phyloP scores from a whole-genome alignment of 1,139 yeast species.

The Candida gigantensis region DNA sequence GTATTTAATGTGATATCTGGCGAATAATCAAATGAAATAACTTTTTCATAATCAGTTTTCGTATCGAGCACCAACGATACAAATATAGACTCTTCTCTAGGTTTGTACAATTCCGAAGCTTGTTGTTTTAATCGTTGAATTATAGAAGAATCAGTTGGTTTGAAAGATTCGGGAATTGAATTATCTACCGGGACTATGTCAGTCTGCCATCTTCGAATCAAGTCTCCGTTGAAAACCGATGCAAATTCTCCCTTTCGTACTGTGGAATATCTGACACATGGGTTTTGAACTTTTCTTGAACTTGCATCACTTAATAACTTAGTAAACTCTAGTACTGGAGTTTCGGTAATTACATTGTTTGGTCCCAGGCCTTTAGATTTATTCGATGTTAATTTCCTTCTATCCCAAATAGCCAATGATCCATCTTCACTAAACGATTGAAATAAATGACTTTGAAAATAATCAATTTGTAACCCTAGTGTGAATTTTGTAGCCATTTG shows the following conservation, averaged over 20 bases:
- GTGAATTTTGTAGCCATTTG: slow-evolving; percentile 80
- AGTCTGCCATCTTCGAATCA: slow-evolving; percentile 79
- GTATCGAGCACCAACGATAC: slow-evolving; percentile 77
- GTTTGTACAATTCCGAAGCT: slow-evolving; percentile 37
- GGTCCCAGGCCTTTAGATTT: slow-evolving; percentile 17
- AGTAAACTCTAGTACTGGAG: slow-evolving; percentile 67
- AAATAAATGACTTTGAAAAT: slow-evolving; percentile 61
- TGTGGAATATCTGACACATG: slow-evolving; percentile 72
- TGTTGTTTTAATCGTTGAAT: slow-evolving; percentile 35
- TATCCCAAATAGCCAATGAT: slow-evolving; percentile 83
- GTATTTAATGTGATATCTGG: slow-evolving; percentile 51
- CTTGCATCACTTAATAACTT: slow-evolving; percentile 67
- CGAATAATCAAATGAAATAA: slow-evolving; percentile 81
- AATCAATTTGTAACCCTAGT: slow-evolving; percentile 68
- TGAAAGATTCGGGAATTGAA: slow-evolving; percentile 3
- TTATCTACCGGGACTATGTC: slow-evolving; percentile 54
- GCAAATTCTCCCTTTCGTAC: slow-evolving; percentile 73
- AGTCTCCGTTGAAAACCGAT: slow-evolving; percentile 75
- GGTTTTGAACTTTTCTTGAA: slow-evolving; percentile 59
- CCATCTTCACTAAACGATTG: slow-evolving; percentile 84
- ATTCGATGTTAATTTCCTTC: slow-evolving; percentile 55
- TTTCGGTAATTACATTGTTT: slow-evolving; percentile 38
- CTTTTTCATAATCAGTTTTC: slow-evolving; percentile 76
- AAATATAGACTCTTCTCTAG: slow-evolving; percentile 58
- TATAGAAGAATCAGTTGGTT: slow-evolving; percentile 9